Evolutionary conservation across 345 rosid genomes (phyloP).

Genomic region (Noccaea bulbosa): DNA sequence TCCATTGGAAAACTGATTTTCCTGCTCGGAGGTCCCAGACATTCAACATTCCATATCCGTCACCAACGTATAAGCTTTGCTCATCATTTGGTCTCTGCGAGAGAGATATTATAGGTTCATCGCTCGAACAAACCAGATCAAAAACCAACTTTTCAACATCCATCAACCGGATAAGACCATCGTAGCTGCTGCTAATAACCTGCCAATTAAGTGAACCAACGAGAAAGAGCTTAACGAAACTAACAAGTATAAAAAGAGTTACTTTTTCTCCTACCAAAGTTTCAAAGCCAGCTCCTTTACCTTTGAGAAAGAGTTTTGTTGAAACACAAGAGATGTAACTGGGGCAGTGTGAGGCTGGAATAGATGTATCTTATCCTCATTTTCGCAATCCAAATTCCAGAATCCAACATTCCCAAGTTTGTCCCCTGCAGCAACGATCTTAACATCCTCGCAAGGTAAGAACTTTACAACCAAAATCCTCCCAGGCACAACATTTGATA

Average conservation of each 20-base stretch:
- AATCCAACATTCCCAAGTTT: constrained; percentile 66
- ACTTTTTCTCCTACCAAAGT: background rate
- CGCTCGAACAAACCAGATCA: constrained; percentile 57
- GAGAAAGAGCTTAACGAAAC: background rate
- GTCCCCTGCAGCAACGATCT: constrained; percentile 72
- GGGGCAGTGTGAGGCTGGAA: constrained; percentile 62
- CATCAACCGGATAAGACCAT: constrained; percentile 71
- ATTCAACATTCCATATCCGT: constrained; percentile 59
- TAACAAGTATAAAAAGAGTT: background rate
- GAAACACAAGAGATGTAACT: constrained; percentile 63
- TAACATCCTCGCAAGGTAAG: constrained; percentile 59
- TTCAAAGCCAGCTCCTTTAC: constrained; percentile 38
- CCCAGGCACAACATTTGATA: constrained; percentile 66
- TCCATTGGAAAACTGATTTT: constrained; percentile 52
- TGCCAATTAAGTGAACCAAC: constrained; percentile 39
- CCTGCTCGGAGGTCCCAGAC: constrained; percentile 68
- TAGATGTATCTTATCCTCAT: constrained; percentile 50
- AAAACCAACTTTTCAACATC: constrained; percentile 75
- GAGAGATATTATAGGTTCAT: constrained; percentile 60
- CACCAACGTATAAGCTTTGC: constrained; percentile 61
- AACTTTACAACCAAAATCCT: constrained; percentile 61
- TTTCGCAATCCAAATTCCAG: constrained; percentile 63
- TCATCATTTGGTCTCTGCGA: constrained; percentile 58
- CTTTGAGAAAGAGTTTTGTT: constrained; percentile 61
- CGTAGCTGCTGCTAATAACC: constrained; percentile 68